Evolutionary conservation across 202 grass and related monocot genomes (phyloP).

Genomic region (Eragrostis tef): DNA sequence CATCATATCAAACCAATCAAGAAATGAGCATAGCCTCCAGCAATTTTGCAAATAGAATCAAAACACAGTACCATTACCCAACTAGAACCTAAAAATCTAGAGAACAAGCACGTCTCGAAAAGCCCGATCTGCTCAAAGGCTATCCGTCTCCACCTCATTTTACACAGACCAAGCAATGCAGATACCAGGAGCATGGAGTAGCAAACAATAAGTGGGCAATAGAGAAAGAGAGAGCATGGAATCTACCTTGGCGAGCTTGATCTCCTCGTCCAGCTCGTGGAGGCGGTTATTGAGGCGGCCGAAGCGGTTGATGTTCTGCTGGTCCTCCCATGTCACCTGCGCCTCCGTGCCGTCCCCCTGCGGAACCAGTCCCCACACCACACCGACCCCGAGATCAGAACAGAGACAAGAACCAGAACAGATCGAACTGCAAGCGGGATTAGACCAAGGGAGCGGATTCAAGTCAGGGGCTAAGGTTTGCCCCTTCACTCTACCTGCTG

Average conservation of each 20-base stretch:
- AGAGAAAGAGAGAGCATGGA: background rate
- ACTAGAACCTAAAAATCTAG: slow-evolving; percentile 4
- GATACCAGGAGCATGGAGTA: background rate
- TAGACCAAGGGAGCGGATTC: background rate
- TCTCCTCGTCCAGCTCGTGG: slow-evolving; percentile 90
- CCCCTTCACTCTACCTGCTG: slow-evolving; percentile 49
- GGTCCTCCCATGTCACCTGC: slow-evolving; percentile 98
- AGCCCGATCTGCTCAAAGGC: background rate
- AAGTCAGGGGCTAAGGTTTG: background rate
- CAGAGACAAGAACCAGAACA: background rate
- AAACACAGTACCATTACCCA: background rate
- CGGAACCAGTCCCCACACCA: background rate
- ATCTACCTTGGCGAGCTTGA: slow-evolving; percentile 82
- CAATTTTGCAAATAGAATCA: background rate
- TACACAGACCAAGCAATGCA: background rate
- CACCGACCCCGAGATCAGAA: slow-evolving; percentile 31
- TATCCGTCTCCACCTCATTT: background rate
- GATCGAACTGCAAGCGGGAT: background rate
- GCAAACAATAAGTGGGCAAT: background rate
- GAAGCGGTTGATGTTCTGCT: slow-evolving; percentile 97
- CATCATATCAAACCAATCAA: slow-evolving; percentile 10
- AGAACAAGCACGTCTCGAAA: no score
- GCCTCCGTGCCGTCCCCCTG: slow-evolving; percentile 90
- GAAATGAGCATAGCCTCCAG: background rate
- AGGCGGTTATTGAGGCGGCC: slow-evolving; percentile 94